These are phyloP conservation scores for Zygosaccharomyces siamensis DNA, from an alignment of 805 yeast species.

Conservation along the genomic window DNA sequence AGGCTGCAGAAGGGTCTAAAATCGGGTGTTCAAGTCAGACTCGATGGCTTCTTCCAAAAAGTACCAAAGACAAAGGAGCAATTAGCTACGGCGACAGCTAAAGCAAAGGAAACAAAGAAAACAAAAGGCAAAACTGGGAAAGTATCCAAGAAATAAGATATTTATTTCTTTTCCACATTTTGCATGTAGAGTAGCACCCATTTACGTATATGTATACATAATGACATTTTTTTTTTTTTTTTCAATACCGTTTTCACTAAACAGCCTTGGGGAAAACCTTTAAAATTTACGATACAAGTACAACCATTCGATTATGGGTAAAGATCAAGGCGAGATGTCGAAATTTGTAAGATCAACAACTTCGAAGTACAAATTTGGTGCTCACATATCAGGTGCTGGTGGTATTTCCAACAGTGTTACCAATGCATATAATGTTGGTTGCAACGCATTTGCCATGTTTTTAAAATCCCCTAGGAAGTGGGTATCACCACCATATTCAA, in stretches of 20 bases:
- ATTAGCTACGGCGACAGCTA: slow-evolving; percentile 34
- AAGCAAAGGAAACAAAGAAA: slow-evolving; percentile 30
- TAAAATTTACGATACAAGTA: background rate
- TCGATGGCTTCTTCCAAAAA: slow-evolving; percentile 87
- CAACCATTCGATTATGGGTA: background rate
- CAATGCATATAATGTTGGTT: slow-evolving; percentile 51
- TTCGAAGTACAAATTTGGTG: slow-evolving; percentile 65
- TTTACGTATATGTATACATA: background rate
- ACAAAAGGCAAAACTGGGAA: slow-evolving; percentile 20
- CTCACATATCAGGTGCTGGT: slow-evolving; percentile 81
- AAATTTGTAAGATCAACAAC: slow-evolving; percentile 42
- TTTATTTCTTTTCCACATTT: background rate
- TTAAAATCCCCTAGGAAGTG: slow-evolving; percentile 87
- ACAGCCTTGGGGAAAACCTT: background rate
- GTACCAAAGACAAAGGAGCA: slow-evolving; percentile 48
- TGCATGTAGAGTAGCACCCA: background rate
- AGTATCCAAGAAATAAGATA: slow-evolving; percentile 22
- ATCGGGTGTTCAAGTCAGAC: slow-evolving; percentile 81
- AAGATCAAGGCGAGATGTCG: slow-evolving; percentile 15
- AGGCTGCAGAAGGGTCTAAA: slow-evolving; percentile 80
- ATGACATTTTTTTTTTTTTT: background rate
- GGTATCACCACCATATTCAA: slow-evolving; percentile 73
- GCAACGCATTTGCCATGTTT: slow-evolving; percentile 83
- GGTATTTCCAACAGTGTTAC: slow-evolving; percentile 68
- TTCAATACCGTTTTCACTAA: background rate